Evolutionary conservation across 495 filamentous ascomycete genomes (phyloP), one percentile per base, ranked within the genome.

Genomic region (Talaromyces stipitatus): DNA sequence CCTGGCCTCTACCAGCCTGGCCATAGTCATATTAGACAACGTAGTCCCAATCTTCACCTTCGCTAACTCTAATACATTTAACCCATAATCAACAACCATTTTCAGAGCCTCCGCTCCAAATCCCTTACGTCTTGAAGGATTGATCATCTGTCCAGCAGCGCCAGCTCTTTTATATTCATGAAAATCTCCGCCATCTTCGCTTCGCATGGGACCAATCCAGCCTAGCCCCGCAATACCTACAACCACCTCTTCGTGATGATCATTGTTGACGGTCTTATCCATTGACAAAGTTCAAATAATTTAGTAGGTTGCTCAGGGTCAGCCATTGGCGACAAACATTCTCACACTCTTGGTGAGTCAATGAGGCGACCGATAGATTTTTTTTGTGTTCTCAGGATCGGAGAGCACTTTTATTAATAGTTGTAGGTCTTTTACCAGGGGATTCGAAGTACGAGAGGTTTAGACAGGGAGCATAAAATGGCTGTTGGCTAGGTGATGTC

Each of bases 201-300:
- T n/a, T n/a, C n/a, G n/a, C 16, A 16, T n/a, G 8, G 51, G 30
- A 29, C 51, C 51, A 20, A 54, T 54, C 51, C 51, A 54, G 16
- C 51, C 51, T 18, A 54, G 29, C 24, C 48, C 51, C 8, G 28
- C 11, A 5, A 54, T 54, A 12, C 51, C 51, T 11, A n/a, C n/a
- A n/a, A 54, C 2, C 1, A 29, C n/a, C 11, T 54, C 22, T 3
- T 24, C 16, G 3, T 16, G 27, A 24, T 4, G n/a, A n/a, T n/a
- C n/a, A n/a, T n/a, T 16, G 0, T 29, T 22, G 0, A n/a, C n/a
- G 2, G 23, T 16, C 2, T 24, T 52, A 52, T 52, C 48, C 4
- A 32, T 1, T 18, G 22, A 54, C 11, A 6, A 54, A 38, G 29
- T 38, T 54, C 0, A 54, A 12, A 12, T 54, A 24, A 8, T 33